A percentile compares a stretch with the other conserved stretches of the same genome.
phyloP scores from a whole-genome alignment of 306 rosid species.

The Canavalia gladiata region DNA sequence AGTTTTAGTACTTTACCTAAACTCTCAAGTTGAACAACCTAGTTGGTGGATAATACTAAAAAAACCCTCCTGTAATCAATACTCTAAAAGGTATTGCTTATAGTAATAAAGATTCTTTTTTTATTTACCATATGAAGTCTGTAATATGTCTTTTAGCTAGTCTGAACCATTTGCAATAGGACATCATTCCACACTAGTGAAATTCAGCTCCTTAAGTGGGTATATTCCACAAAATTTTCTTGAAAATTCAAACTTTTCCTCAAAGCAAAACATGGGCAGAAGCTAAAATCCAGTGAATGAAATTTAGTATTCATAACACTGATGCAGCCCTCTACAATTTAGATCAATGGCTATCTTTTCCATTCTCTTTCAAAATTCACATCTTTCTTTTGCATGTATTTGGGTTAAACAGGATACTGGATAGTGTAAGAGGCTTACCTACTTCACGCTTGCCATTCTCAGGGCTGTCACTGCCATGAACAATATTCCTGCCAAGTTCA shows the following conservation, averaged over 20 bases:
- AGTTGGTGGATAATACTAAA: constrained; percentile 4
- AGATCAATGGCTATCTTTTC: constrained; percentile 23
- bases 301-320: not conserved
- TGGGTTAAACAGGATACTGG: constrained; percentile 11
- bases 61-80: not conserved
- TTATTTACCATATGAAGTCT: constrained; percentile 14
- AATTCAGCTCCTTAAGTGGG: not conserved
- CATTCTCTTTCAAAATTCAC: constrained; percentile 4
- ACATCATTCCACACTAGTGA: constrained; percentile 28
- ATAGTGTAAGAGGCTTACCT: constrained; percentile 55
- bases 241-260: constrained; percentile 22
- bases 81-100: constrained; percentile 9
- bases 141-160: not conserved
- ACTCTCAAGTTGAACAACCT: constrained; percentile 4
- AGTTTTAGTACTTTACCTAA: not conserved
- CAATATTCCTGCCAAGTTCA: constrained; percentile 78
- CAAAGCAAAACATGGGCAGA: constrained; percentile 18
- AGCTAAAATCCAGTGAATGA: not conserved
- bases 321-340: not conserved
- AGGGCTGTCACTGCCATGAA: constrained; percentile 99
- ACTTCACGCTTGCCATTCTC: constrained; percentile 95
- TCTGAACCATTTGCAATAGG: not conserved
- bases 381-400: constrained; percentile 24
- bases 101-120: constrained; percentile 2
- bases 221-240: constrained; percentile 14